Evolutionary conservation across 257 asterid species (phyloP), one percentile per base, ranked within the genome.

Genomic region (Nicotiana tabacum): DNA sequence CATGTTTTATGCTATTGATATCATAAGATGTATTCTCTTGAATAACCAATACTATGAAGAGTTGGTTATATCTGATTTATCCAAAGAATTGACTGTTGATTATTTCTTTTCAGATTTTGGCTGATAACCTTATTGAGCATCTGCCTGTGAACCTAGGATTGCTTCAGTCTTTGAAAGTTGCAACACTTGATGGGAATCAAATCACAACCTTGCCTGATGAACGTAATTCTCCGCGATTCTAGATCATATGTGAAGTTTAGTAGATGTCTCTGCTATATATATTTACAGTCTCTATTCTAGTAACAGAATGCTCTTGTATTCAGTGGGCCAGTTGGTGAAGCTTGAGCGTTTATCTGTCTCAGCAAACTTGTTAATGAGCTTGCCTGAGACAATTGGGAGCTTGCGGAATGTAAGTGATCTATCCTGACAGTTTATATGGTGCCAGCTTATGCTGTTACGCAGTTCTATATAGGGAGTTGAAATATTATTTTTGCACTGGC

Each of bases 271-370:
- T 78, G 35, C 82, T 32, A 37, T 17, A 56, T 35, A 77, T 33
- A 6, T 17, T 60, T 46, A 27, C 30, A 58, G 32, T 68, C 30
- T 21, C 35, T 78, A 1, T 21, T 24, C 82, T 78, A 60, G 60
- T 27, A 18, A 46, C 57, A n/a, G 24, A 21, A 12, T 33, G 48
- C 79, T 81, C 81, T 84, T 69, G 39, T 83, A 53, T 90, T 88
- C 91, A 96, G 99, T 96, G 95, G 99, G 99, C 81, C 99, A 96
- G 87, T 86, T 96, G 90, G 99, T 96, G 91, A 96, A 91, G 88
- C 90, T 96, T 86, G 99, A 96, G 92, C 89, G 84, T 89, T 88
- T 96, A 72, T 93, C 99, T 55, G 85, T 94, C 89, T 92, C 98
- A 29, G 88, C 87, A 66, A 96, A 96, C 85, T 77, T 87, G 87